Percentiles rank a stretch among this genome's conserved stretches.
Evolutionary conservation across 2,329 filamentous ascomycete species (phyloP).

Genomic region (Fusarium camptoceras): DNA sequence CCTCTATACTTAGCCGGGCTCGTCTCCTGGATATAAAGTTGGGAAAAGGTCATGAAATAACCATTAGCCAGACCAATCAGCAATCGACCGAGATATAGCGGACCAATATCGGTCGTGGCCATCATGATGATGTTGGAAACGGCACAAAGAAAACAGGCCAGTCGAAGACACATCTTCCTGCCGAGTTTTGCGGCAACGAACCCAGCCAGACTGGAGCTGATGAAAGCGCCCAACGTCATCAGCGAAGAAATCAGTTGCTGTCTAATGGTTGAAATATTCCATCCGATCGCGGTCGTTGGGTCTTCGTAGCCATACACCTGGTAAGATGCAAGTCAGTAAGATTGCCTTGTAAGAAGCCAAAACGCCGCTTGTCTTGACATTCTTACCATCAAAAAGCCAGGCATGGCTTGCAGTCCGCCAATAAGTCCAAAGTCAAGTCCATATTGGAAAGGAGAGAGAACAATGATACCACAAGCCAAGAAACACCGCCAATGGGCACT

Average conservation of each 20-base stretch:
- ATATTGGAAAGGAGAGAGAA: conserved; percentile 41
- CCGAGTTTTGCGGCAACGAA: conserved; percentile 34
- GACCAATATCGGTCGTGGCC: conserved; percentile 34
- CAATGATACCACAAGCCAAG: conserved; percentile 35
- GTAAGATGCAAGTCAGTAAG: not conserved
- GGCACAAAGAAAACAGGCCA: conserved; percentile 38
- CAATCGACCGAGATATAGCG: conserved; percentile 32
- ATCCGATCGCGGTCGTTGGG: conserved; percentile 39
- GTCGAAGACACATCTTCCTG: conserved; percentile 32
- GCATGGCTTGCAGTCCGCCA: conserved; percentile 40
- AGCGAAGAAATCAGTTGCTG: conserved; percentile 41
- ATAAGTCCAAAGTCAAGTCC: conserved; percentile 43
- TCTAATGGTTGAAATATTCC: conserved; percentile 41
- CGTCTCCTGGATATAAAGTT: conserved; percentile 40
- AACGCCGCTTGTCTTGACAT: accelerated
- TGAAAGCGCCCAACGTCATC: conserved; percentile 42
- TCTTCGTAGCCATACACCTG: conserved; percentile 40
- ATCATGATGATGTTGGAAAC: conserved; percentile 43
- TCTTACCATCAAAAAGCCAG: conserved; percentile 36
- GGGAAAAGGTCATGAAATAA: conserved; percentile 43
- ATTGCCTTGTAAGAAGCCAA: accelerated
- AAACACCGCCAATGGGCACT: conserved; percentile 42
- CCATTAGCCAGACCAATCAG: conserved; percentile 41
- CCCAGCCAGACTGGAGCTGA: conserved; percentile 40
- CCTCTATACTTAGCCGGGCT: conserved; percentile 42